Evolutionary conservation across 441 rosid species (phyloP), one percentile per base, ranked within the genome.

Genomic region (Croton setiger): DNA sequence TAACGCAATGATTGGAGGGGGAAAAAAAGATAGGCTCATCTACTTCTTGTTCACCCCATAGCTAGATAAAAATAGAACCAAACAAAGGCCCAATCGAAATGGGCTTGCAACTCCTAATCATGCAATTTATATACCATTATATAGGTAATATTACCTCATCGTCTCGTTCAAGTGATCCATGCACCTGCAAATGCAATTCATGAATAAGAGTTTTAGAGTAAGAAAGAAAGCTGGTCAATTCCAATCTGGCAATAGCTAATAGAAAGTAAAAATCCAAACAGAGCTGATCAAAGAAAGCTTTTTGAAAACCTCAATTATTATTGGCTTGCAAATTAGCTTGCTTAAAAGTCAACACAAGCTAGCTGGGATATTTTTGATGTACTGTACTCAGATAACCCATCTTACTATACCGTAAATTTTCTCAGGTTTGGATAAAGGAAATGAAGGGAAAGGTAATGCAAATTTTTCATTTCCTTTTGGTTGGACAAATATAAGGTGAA

Each of bases 131-230:
- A 53, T 31, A 37, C 11, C 48, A 37, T n/a, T 35, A 70, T 52
- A 74, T 66, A 75, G 41, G 35, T 61, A 33, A 74, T 64, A 17
- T 45, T 89, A 93, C 98, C 98, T 93, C 98, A 66, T 93, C 98
- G 80, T 89, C 98, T 20, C 96, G 87, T 82, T 91, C 96, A 76
- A 87, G 79, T 52, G 96, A 80, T 72, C 89, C 89, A 68, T 84
- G 93, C 56, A 80, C 80, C 98, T n/a, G n/a, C n/a, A n/a, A n/a
- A n/a, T 91, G 89, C 81, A 88, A 70, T 62, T 70, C 35, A 73
- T 61, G 49, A 72, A 44, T 53, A 74, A 56, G 67, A 73, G 58
- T 56, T 78, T 35, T 33, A 20, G 62, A 64, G 56, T 55, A 4
- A 51, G 20, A 10, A 13, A 7, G 60, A 41, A 17, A 43, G 3